phyloP scores from a whole-genome alignment of 208 protist genomes.

The Balamuthia mandrillaris region DNA sequence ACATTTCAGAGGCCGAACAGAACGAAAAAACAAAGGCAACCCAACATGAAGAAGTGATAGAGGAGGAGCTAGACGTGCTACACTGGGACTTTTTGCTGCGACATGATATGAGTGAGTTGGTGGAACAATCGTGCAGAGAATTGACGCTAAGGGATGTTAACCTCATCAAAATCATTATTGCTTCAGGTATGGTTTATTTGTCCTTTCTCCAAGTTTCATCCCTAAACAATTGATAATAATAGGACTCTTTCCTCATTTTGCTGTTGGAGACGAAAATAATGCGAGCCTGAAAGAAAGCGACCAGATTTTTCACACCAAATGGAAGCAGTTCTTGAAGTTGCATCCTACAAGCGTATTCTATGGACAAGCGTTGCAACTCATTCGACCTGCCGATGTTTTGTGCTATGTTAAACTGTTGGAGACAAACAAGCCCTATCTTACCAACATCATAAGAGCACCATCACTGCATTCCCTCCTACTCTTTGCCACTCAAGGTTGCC shows the following conservation, averaged over 20 bases:
- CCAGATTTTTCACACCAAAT: conserved; percentile 48
- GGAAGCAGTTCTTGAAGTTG: conserved; percentile 23
- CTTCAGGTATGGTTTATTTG: not conserved
- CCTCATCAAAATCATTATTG: conserved; percentile 42
- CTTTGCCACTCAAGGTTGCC: not conserved
- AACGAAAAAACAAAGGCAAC: not conserved
- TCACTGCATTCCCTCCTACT: conserved; percentile 47
- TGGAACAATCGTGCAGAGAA: not conserved
- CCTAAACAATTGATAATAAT: not conserved
- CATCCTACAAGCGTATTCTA: conserved; percentile 46
- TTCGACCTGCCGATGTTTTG: not conserved
- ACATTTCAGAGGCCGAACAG: not conserved
- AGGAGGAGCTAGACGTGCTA: not conserved
- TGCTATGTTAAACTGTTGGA: conserved; percentile 46
- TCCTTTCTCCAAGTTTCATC: not conserved
- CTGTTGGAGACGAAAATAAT: conserved; percentile 36
- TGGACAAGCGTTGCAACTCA: not conserved
- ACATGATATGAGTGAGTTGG: conserved; percentile 12
- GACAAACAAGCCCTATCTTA: conserved; percentile 53
- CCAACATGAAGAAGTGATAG: not conserved
- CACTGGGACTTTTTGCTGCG: conserved; percentile 4
- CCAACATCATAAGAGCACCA: conserved; percentile 19
- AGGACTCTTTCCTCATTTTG: conserved; percentile 55
- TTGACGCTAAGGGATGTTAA: conserved; percentile 35
- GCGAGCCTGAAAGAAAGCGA: conserved; percentile 14